Evolutionary conservation across 352 stramenopile species (phyloP).

Genomic region (Albugo laibachii): DNA sequence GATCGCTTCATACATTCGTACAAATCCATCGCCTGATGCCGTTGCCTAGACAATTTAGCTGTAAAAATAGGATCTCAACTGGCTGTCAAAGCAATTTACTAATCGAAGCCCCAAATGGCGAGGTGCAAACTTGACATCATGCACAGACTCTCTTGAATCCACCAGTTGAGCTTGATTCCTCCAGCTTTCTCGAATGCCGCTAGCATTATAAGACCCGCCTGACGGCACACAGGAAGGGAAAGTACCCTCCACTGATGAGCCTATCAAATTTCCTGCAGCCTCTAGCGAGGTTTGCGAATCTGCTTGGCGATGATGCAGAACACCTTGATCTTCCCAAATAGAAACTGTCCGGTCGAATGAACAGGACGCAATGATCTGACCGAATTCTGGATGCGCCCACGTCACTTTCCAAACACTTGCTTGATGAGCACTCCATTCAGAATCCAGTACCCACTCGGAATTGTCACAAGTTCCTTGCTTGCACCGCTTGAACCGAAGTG

Average conservation of each 20-base stretch:
- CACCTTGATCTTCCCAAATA: slow-evolving; percentile 88
- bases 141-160: slow-evolving; percentile 84
- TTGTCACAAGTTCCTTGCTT: slow-evolving; percentile 8
- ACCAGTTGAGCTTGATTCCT: slow-evolving; percentile 76
- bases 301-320: slow-evolving; percentile 16
- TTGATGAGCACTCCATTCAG: slow-evolving; percentile 82
- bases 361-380: slow-evolving; percentile 88
- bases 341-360: slow-evolving; percentile 86
- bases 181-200: slow-evolving; percentile 32
- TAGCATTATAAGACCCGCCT: background rate
- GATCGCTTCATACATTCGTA: slow-evolving; percentile 90
- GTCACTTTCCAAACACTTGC: slow-evolving; percentile 85
- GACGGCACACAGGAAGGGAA: too few relatives aligned
- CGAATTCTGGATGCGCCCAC: slow-evolving; percentile 92
- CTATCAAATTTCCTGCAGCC: too few relatives aligned
- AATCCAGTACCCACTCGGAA: slow-evolving; percentile 61
- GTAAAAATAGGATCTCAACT: background rate
- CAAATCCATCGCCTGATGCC: slow-evolving; percentile 85
- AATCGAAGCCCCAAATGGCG: slow-evolving; percentile 84
- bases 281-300: background rate
- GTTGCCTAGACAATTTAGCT: slow-evolving; percentile 39
- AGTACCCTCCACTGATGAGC: too few relatives aligned
- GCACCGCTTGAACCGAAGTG: slow-evolving; percentile 21
- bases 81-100: slow-evolving; percentile 12
- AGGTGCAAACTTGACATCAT: slow-evolving; percentile 90